These are phyloP conservation scores for Trapa bicornis DNA, from an alignment of 345 rosid genomes.

Conservation along the genomic window DNA sequence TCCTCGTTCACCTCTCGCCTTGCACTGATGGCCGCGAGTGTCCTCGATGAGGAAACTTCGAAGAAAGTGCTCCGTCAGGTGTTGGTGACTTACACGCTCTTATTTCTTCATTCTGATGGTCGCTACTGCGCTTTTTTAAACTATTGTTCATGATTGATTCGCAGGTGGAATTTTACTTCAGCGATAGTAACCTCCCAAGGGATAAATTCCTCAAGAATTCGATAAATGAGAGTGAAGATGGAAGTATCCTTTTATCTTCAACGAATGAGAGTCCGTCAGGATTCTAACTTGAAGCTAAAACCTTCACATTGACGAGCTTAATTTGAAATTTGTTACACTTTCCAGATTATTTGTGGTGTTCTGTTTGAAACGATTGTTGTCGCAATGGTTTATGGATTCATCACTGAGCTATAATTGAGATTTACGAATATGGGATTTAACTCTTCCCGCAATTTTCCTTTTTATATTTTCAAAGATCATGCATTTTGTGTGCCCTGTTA, in stretches of 20 bases:
- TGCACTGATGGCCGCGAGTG: slow-evolving; percentile 42
- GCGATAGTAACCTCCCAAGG: slow-evolving; percentile 85
- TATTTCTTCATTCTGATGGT: neutral
- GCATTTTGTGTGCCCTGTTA: neutral
- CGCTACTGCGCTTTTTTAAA: neutral
- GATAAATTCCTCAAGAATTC: slow-evolving; percentile 59
- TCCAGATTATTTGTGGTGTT: neutral
- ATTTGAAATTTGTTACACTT: neutral
- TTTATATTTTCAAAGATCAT: neutral
- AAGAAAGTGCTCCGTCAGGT: slow-evolving; percentile 68
- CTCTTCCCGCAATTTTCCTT: neutral
- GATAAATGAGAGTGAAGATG: slow-evolving; percentile 59
- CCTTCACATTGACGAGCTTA: neutral
- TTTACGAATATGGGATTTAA: neutral
- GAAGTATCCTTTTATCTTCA: slow-evolving; percentile 41
- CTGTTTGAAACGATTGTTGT: neutral
- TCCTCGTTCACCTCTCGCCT: neutral
- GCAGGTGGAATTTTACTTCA: slow-evolving; percentile 92
- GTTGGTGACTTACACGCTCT: neutral
- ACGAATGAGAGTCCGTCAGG: neutral
- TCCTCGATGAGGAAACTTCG: slow-evolving; percentile 47
- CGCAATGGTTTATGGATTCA: neutral
- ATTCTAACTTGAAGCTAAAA: neutral
- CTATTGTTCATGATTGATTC: neutral
- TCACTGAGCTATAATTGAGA: too few relatives aligned